A percentile compares a stretch with the other conserved stretches of the same genome.
These are phyloP conservation scores for Hibiscus syriacus DNA, from an alignment of 345 rosid genomes.

Conservation along the genomic window DNA sequence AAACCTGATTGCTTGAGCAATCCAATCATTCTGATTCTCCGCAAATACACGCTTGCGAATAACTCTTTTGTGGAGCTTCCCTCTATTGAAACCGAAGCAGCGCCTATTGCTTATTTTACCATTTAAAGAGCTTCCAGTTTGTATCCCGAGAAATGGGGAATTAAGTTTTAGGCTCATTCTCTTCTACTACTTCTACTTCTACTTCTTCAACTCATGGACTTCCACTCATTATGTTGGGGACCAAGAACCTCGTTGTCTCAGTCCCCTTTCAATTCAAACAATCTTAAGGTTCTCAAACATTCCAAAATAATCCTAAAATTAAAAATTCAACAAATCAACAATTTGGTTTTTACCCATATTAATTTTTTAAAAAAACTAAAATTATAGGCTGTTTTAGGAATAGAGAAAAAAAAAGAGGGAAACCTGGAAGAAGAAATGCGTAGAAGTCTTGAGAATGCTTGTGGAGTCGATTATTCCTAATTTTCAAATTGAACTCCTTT, in stretches of 20 bases:
- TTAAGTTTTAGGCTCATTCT: conserved; percentile 53
- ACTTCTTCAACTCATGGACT: conserved; percentile 17
- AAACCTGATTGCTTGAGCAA: conserved; percentile 47
- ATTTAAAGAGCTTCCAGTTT: conserved; percentile 21
- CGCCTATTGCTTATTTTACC: conserved; percentile 22
- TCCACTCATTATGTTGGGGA: conserved; percentile 6
- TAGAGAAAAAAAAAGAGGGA: background rate
- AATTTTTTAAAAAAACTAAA: background rate
- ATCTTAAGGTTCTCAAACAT: background rate
- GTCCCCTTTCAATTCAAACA: conserved; percentile 6
- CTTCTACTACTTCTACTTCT: background rate
- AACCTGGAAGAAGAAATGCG: conserved; percentile 5
- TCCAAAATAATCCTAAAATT: background rate
- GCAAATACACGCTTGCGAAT: conserved; percentile 33
- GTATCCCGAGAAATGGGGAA: conserved; percentile 49
- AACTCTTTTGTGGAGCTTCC: conserved; percentile 24
- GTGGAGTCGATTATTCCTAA: background rate
- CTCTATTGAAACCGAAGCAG: conserved; percentile 19
- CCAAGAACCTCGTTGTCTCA: conserved; percentile 8
- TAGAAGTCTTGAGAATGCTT: background rate
- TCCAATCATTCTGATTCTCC: conserved; percentile 68
- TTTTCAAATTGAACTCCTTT: background rate
- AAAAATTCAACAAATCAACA: background rate
- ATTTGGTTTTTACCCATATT: background rate
- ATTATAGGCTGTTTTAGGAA: background rate